Percentiles rank a stretch among this genome's conserved stretches.
Conservation (phyloP, 1,284 basidiomycete species). For the Trichosporon sp. region DNA sequence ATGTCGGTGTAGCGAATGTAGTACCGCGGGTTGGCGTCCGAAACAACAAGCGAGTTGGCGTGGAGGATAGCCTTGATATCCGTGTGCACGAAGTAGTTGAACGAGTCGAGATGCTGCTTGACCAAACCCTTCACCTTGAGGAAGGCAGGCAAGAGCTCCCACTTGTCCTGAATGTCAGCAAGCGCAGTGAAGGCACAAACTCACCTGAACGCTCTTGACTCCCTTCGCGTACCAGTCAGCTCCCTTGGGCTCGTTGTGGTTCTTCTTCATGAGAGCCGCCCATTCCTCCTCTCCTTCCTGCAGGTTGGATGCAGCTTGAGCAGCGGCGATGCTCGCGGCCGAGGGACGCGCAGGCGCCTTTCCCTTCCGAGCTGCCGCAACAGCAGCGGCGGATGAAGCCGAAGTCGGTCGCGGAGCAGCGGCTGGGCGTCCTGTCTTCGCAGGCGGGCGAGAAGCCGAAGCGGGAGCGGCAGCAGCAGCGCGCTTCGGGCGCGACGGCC, state of each 20-base stretch:
- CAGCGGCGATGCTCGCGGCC: constrained; percentile 2
- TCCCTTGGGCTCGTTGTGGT: constrained; percentile 30
- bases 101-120: constrained; percentile 99
- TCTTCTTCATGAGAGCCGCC: constrained; percentile 45
- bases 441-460: neutral
- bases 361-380: constrained; percentile 23
- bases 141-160: constrained; percentile 90
- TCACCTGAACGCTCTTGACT: constrained; percentile 55
- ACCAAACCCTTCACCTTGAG: constrained; percentile 96
- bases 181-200: constrained; percentile 9
- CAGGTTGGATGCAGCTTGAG: constrained; percentile 15
- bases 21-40: constrained; percentile 95
- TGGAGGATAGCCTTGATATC: constrained; percentile 96
- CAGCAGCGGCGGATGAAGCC: constrained; percentile 8
- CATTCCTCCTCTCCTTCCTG: constrained; percentile 43
- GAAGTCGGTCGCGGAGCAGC: constrained; percentile 8
- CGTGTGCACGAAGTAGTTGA: constrained; percentile 98
- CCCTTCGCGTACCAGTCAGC: constrained; percentile 50
- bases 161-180: constrained; percentile 72
- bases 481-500: constrained; percentile 11
- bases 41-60: constrained; percentile 87
- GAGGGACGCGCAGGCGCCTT: constrained; percentile 25
- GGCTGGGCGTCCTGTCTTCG: constrained; percentile 1
- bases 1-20: constrained; percentile 98
- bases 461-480: neutral